These are phyloP conservation scores for Trifolium repens DNA, from an alignment of 306 rosid genomes.

Conservation along the genomic window DNA sequence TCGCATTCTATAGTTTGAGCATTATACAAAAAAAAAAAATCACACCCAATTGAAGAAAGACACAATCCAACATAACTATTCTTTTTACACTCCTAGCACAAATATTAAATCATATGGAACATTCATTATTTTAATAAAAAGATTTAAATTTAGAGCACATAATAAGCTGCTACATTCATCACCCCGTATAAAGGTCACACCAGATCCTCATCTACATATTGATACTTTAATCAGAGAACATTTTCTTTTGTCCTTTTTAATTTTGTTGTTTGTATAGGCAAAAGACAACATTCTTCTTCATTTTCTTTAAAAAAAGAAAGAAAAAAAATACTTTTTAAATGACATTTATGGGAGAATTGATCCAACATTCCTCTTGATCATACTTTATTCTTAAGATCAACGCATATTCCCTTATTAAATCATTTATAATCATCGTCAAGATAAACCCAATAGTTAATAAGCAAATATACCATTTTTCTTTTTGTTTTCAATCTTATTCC, in stretches of 20 bases:
- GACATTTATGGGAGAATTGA: slow-evolving; percentile 48
- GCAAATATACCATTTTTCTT: slow-evolving; percentile 42
- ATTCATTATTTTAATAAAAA: not conserved
- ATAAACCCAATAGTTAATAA: slow-evolving; percentile 52
- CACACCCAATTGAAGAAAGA: no score
- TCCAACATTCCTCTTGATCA: slow-evolving; percentile 66
- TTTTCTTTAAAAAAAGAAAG: no score
- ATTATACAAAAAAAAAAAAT: no score
- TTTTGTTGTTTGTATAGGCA: slow-evolving; percentile 13
- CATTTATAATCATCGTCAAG: slow-evolving; percentile 52
- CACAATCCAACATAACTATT: no score
- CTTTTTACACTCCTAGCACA: no score
- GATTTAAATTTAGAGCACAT: not conserved
- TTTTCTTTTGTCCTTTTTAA: not conserved
- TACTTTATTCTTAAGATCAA: slow-evolving; percentile 58
- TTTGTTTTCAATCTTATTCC: no score
- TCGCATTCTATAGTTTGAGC: no score
- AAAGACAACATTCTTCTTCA: slow-evolving; percentile 23
- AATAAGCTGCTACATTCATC: not conserved
- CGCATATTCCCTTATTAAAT: slow-evolving; percentile 42
- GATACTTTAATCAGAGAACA: slow-evolving; percentile 14
- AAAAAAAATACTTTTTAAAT: not conserved
- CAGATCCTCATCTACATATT: slow-evolving; percentile 2
- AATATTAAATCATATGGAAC: no score
- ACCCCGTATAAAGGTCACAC: not conserved